Base-by-base conservation (phyloP, 2,329 filamentous ascomycete species). In the Beauveria asiatica region DNA sequence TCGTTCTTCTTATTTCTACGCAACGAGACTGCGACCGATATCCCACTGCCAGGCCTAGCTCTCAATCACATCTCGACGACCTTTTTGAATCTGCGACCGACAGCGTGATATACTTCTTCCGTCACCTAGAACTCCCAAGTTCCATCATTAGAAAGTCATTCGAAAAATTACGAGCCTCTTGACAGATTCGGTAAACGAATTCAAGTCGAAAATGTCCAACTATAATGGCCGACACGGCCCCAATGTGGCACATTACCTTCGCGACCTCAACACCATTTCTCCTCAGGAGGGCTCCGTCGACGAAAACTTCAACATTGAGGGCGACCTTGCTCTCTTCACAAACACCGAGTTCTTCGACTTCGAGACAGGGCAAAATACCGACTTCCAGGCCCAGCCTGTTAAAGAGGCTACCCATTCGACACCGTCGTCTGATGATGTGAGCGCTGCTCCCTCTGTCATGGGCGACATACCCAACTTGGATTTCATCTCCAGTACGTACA, bases 241-340 rank as follows among this genome's bases (percentile, higher is more conserved):
- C 70, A 96, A 96, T 74, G 89, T 96, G 75, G 92, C 91, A 70
- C 88, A 92, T 70, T 96, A 94, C 77, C 82, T 97, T 65, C 88
- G 90, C 69, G 88, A 92, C 67, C 80, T 97, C 68, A 96, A 96
- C 78, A 83, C 85, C 63, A 78, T 87, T 63, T 84, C 85, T 67
- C 83, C 88, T 58, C 80, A 87, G 63, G 82, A 79, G 57, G 67
- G 66, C 61, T 68, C 78, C 30, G 70, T 72, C 58, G 80, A 86
- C 62, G 83, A 88, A 58, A 74, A 79, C 56, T 82, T 86, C 73
- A 81, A 81, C 67, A 77, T 88, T 64, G 86, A 90, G 67, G 84
- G 88, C 62, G 87, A 92, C 64, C 78, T 93, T 55, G 86, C 86
- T 56, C 81, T 92, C 68, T 94, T 92, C 76, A 90, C 89, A 61